phyloP scores from a whole-genome alignment of 352 stramenopile genomes.

The Phytopythium litorale region DNA sequence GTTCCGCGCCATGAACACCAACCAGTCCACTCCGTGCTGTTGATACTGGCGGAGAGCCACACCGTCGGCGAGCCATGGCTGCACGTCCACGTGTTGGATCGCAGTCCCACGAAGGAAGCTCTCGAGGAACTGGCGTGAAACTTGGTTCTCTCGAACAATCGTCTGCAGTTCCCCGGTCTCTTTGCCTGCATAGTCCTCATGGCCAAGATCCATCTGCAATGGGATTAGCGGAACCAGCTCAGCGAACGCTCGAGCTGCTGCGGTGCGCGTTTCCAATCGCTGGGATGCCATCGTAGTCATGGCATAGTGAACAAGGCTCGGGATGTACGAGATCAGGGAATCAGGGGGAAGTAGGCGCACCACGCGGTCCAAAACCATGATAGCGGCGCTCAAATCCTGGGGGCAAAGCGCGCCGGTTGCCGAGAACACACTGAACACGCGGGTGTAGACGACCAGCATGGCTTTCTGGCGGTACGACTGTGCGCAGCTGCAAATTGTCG shows the following conservation, averaged over 20 bases:
- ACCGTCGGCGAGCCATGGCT: conserved; percentile 19
- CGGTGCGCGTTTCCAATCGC: conserved; percentile 27
- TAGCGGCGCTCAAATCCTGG: conserved; percentile 25
- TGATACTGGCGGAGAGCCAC: conserved; percentile 65
- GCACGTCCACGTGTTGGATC: conserved; percentile 34
- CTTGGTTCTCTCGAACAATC: conserved; percentile 43
- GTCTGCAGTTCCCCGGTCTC: conserved; percentile 14
- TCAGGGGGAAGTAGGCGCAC: conserved; percentile 24
- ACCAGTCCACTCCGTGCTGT: conserved; percentile 75
- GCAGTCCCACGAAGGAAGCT: conserved; percentile 57
- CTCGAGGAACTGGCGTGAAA: conserved; percentile 66
- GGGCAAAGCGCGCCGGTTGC: not conserved
- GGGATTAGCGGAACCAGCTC: conserved; percentile 67
- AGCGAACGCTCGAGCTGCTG: conserved; percentile 62
- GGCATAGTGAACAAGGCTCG: conserved; percentile 61
- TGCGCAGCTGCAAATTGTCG: conserved; percentile 39
- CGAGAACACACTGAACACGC: conserved; percentile 38
- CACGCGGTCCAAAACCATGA: conserved; percentile 59
- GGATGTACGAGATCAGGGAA: conserved; percentile 47
- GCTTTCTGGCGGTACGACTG: conserved; percentile 22
- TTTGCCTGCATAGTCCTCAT: conserved; percentile 5
- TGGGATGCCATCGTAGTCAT: conserved; percentile 67
- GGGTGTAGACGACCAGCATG: conserved; percentile 50
- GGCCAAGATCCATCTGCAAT: conserved; percentile 65
- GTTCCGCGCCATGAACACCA: conserved; percentile 66